Evolutionary conservation across 352 stramenopile species (phyloP).

Genomic region (Globisporangium mamillatum): DNA sequence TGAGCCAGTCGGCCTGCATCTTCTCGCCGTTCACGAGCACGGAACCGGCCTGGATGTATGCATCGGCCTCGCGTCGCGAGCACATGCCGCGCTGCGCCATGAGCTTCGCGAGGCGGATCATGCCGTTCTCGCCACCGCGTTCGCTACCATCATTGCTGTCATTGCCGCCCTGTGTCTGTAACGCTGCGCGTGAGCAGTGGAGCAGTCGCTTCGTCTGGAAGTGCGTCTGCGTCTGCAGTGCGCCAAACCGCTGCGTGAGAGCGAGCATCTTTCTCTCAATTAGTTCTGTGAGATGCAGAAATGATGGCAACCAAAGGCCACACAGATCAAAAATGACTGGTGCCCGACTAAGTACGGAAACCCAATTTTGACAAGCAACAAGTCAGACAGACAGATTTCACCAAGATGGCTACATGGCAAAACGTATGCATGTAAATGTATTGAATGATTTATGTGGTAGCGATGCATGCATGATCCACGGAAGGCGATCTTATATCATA

Average conservation of each 20-base stretch:
- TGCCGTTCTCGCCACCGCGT: constrained; percentile 16
- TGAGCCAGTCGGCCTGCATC: constrained; percentile 67
- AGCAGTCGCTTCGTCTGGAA: neutral
- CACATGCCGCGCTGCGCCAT: constrained; percentile 78
- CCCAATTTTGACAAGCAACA: neutral
- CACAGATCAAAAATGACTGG: constrained; percentile 12
- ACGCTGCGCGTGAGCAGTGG: neutral
- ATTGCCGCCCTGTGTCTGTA: neutral
- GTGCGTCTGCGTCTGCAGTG: constrained; percentile 7
- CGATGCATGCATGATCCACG: neutral
- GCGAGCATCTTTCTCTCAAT: constrained; percentile 31
- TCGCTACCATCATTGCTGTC: neutral
- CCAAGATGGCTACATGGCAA: constrained; percentile 1
- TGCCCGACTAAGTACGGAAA: constrained; percentile 9
- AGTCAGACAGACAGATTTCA: neutral
- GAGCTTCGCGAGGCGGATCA: constrained; percentile 73
- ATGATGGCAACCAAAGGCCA: neutral
- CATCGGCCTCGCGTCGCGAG: constrained; percentile 76
- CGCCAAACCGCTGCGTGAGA: constrained; percentile 28
- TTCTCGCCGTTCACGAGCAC: constrained; percentile 74
- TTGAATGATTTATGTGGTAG: neutral
- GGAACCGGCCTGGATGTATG: constrained; percentile 71
- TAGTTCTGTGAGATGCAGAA: neutral
- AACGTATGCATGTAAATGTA: neutral
- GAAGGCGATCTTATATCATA: constrained; percentile 1